Conservation (phyloP, 805 yeast species). For the Sugiyamaella valdiviana region DNA sequence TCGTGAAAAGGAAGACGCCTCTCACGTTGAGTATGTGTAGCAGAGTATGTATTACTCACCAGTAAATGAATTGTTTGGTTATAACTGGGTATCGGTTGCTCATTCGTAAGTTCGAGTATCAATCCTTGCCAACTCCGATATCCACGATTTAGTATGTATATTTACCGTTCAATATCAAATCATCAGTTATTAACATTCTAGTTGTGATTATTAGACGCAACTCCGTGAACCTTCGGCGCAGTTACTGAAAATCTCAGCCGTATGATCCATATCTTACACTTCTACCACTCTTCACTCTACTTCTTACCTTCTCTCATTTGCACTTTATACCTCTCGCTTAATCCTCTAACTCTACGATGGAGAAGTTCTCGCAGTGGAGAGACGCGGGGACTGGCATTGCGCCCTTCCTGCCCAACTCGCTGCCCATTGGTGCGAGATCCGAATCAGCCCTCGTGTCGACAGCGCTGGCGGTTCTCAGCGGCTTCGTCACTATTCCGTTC, state of each 20-base stretch:
- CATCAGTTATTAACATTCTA: no score
- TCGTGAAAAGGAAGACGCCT: neutral
- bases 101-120: no score
- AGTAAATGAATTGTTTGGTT: neutral
- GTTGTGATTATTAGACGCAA: no score
- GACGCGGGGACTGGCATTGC: slow-evolving; percentile 93
- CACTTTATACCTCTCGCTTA: neutral
- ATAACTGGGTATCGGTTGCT: no score
- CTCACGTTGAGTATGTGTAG: neutral
- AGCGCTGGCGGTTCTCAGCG: neutral
- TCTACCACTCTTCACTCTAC: neutral
- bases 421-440: neutral
- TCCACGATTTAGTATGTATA: no score
- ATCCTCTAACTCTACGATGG: slow-evolving; percentile 48
- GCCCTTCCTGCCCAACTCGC: slow-evolving; percentile 65
- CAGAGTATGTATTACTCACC: neutral
- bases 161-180: no score
- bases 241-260: no score
- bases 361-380: slow-evolving; percentile 75
- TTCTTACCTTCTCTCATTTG: neutral
- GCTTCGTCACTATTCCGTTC: slow-evolving; percentile 13
- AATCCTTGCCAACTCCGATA: no score
- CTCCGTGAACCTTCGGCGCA: no score
- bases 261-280: no score
- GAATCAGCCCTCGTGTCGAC: neutral